Evolutionary conservation across 345 rosid species (phyloP).

Genomic region (Citrus medica): DNA sequence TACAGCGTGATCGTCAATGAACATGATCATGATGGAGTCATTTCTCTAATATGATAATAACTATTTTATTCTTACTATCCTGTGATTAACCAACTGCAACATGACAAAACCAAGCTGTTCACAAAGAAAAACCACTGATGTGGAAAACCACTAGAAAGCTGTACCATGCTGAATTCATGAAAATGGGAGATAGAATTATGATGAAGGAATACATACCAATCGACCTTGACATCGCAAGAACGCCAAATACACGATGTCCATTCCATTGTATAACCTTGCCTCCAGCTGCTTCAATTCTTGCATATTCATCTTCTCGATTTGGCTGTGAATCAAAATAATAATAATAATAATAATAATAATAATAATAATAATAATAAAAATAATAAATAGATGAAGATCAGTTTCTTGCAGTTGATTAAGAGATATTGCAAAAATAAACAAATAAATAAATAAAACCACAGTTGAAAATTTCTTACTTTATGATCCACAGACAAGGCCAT

Average conservation of each 20-base stretch:
- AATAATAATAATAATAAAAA: too few relatives aligned
- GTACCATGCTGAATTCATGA: neutral
- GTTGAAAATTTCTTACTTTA: slow-evolving; percentile 49
- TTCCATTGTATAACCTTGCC: slow-evolving; percentile 99
- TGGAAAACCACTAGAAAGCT: neutral
- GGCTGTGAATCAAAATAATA: slow-evolving; percentile 37
- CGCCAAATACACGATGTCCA: slow-evolving; percentile 95
- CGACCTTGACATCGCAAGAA: slow-evolving; percentile 97
- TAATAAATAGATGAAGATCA: neutral
- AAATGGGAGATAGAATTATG: neutral
- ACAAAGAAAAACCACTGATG: neutral
- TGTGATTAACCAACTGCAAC: neutral
- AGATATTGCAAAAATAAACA: neutral
- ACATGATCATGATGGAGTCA: neutral
- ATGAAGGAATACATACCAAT: slow-evolving; percentile 51
- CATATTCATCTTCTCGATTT: slow-evolving; percentile 89
- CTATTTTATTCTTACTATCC: neutral
- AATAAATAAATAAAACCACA: neutral
- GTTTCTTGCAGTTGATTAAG: neutral
- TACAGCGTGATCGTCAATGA: neutral
- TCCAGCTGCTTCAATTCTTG: slow-evolving; percentile 95
- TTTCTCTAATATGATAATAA: neutral
- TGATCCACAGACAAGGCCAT: slow-evolving; percentile 90
- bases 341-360: too few relatives aligned
- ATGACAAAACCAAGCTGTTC: neutral